These are phyloP conservation scores for Nevesoporus exiguus DNA, from an alignment of 768 basidiomycete species.

Conservation along the genomic window DNA sequence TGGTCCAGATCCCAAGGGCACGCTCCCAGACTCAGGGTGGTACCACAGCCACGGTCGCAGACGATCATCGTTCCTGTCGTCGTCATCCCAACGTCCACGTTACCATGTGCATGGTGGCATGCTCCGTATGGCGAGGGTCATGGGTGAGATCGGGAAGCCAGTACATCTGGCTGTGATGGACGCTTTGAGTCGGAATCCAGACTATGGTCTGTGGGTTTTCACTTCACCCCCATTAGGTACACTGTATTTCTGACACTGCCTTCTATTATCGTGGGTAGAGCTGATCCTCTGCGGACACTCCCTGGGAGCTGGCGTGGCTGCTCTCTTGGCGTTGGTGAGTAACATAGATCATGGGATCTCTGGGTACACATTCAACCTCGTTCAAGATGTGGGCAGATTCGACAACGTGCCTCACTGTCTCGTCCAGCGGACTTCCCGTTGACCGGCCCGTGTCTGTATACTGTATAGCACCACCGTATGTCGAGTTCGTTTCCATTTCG, in stretches of 20 bases:
- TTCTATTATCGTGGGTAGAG: slow-evolving; percentile 36
- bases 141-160: slow-evolving; percentile 74
- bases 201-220: slow-evolving; percentile 54
- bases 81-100: slow-evolving; percentile 21
- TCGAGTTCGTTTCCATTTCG: slow-evolving; percentile 7
- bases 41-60: slow-evolving; percentile 23
- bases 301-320: slow-evolving; percentile 79
- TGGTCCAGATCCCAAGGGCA: slow-evolving; percentile 33
- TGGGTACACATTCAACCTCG: not conserved
- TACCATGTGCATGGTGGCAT: slow-evolving; percentile 82
- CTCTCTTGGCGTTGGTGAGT: slow-evolving; percentile 67
- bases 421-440: slow-evolving; percentile 66
- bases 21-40: slow-evolving; percentile 34
- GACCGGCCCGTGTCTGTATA: slow-evolving; percentile 68
- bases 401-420: slow-evolving; percentile 63
- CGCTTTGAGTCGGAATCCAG: slow-evolving; percentile 64
- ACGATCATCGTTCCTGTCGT: slow-evolving; percentile 23
- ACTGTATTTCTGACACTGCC: not conserved
- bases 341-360: not conserved
- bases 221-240: not conserved
- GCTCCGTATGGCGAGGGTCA: slow-evolving; percentile 71
- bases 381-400: slow-evolving; percentile 84
- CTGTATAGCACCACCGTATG: slow-evolving; percentile 78
- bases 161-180: slow-evolving; percentile 72
- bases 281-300: slow-evolving; percentile 81